phyloP scores from a whole-genome alignment of 83 land plant species.

The Picea mariana region DNA sequence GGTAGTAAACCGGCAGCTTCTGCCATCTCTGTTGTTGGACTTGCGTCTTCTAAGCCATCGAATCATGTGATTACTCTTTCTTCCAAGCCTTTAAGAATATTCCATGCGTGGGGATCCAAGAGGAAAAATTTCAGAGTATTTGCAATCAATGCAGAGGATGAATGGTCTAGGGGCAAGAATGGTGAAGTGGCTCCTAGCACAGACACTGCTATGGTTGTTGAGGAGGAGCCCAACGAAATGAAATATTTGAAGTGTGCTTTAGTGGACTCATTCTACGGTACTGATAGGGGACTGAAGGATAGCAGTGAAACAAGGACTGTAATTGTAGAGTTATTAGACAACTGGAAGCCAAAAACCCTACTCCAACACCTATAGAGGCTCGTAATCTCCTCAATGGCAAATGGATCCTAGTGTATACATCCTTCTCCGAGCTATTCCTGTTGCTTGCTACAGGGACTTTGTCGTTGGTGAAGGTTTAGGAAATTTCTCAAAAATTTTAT shows the following conservation, averaged over 20 bases:
- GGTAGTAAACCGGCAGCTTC: no score
- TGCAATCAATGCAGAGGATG: no score
- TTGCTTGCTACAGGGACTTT: constrained; percentile 61
- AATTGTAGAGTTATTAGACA: constrained; percentile 60
- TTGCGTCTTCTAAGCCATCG: no score
- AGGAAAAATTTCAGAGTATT: no score
- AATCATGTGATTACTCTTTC: no score
- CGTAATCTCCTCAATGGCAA: constrained; percentile 66
- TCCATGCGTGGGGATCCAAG: no score
- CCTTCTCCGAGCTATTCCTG: constrained; percentile 48
- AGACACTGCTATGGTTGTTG: background rate
- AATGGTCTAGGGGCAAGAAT: background rate
- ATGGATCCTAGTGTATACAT: constrained; percentile 64
- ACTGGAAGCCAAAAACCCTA: constrained; percentile 72
- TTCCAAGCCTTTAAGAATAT: no score
- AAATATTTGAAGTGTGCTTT: constrained; percentile 51
- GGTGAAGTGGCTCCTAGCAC: background rate
- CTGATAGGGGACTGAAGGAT: constrained; percentile 59
- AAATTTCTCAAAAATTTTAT: constrained; percentile 84
- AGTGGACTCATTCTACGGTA: constrained; percentile 50
- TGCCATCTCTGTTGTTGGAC: no score
- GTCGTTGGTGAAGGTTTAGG: constrained; percentile 71
- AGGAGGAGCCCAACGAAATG: constrained; percentile 29
- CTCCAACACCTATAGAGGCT: constrained; percentile 66
- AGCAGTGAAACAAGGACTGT: constrained; percentile 69